Percentiles rank a stretch among this genome's conserved stretches.
Conservation (phyloP, 768 basidiomycete species). For the Leccinum olivaceopallidum region DNA sequence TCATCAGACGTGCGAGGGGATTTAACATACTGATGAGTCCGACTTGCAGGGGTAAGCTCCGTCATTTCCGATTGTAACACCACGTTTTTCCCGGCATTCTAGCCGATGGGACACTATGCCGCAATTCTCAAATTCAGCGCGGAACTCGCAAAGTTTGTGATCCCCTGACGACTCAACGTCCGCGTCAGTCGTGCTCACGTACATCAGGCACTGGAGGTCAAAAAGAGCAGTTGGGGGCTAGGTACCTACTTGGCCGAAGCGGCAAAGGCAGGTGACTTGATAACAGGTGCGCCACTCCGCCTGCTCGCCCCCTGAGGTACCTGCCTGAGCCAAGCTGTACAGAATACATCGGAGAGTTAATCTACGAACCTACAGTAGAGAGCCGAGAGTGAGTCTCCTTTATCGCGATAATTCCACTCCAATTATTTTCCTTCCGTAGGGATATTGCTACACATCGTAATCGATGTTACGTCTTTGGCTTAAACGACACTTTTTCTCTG, state of each 20-base stretch:
- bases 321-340: not conserved
- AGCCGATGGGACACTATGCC: conserved; percentile 40
- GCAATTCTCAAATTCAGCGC: conserved; percentile 51
- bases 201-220: conserved; percentile 43
- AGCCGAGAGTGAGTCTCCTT: conserved; percentile 49
- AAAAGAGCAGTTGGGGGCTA: conserved; percentile 48
- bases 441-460: conserved; percentile 45
- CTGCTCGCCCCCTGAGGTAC: not conserved
- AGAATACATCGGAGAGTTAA: conserved; percentile 73
- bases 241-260: conserved; percentile 54
- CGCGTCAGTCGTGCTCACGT: conserved; percentile 7
- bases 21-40: not conserved
- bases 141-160: conserved; percentile 43
- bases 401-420: not conserved
- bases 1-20: not conserved
- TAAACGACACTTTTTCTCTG: conserved; percentile 48
- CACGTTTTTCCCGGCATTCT: not conserved
- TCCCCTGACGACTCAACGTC: not conserved
- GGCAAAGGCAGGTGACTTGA: conserved; percentile 45
- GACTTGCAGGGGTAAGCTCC: conserved; percentile 26
- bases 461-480: conserved; percentile 62
- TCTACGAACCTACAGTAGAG: conserved; percentile 47
- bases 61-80: not conserved
- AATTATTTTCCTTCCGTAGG: conserved; percentile 16
- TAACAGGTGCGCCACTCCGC: conserved; percentile 37